phyloP scores from a whole-genome alignment of 768 basidiomycete species.

The Termitomyces sp. region DNA sequence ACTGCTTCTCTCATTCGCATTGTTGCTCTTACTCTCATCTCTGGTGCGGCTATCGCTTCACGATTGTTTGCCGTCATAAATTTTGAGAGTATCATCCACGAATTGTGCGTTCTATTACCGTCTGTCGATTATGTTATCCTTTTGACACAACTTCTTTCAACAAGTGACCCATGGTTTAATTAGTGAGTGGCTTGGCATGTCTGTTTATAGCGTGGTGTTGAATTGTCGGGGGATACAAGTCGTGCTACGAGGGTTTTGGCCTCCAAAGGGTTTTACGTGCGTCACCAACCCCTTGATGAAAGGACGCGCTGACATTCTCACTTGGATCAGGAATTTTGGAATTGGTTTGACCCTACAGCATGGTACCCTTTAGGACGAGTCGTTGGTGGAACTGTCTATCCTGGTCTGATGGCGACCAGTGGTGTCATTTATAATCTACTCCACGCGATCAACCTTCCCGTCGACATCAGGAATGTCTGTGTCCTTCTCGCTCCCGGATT shows the following conservation, averaged over 20 bases:
- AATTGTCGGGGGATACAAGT: constrained; percentile 32
- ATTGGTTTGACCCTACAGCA: constrained; percentile 99
- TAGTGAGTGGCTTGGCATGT: constrained; percentile 56
- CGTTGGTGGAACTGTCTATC: constrained; percentile 97
- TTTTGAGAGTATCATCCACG: constrained; percentile 99
- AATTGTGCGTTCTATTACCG: constrained; percentile 66
- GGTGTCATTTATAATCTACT: constrained; percentile 95
- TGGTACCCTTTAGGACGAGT: constrained; percentile 99
- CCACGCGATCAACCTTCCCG: constrained; percentile 84
- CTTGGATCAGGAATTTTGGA: constrained; percentile 88
- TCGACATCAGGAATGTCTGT: constrained; percentile 96
- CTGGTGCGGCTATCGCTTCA: constrained; percentile 91
- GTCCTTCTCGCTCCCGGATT: constrained; percentile 97
- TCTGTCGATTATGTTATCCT: constrained; percentile 1
- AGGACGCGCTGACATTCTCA: not conserved
- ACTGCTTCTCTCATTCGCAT: constrained; percentile 89
- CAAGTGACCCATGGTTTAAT: constrained; percentile 96
- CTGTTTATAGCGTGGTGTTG: constrained; percentile 8
- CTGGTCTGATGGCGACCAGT: constrained; percentile 96
- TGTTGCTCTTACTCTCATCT: constrained; percentile 85
- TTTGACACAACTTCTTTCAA: constrained; percentile 9
- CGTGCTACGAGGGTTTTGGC: constrained; percentile 91
- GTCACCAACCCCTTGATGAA: constrained; percentile 20
- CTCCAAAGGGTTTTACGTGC: constrained; percentile 90
- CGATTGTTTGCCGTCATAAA: constrained; percentile 96